Evolutionary conservation across 169 alveolate genomes (phyloP), one percentile per base, ranked within the genome.

Genomic region (Plasmodium chabaudi): DNA sequence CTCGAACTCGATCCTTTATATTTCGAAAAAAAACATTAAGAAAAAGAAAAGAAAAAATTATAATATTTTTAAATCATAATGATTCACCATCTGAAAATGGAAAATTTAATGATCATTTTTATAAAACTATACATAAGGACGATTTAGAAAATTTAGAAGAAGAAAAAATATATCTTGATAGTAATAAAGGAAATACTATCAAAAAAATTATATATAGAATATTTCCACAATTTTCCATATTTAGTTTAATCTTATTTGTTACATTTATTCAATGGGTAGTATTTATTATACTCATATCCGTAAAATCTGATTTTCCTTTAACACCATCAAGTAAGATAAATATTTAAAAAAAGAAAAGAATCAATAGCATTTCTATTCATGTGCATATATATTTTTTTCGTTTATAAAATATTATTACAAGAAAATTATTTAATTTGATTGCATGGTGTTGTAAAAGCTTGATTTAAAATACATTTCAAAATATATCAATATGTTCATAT

Each of bases 31-130:
- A 82, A 67, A 49, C 59, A 19, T 53, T 49, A 67, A 82, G 82
- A 27, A 86, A 70, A 61, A 69, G 67, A 70, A 86, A 86, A 73
- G 87, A 86, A 60, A 86, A 86, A 86, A 86, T 86, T 70, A 86
- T 86, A 21, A 86, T 86, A 56, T 86, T 86, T 86, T 59, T 86
- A 69, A 86, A 86, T 51, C 74, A 71, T 39, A 70, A 86, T 57
- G 69, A 59, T 57, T 42, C 77, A 19, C 71, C 47, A 7, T 59
- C 68, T 56, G 74, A 86, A 70, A 86, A 51, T 86, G 91, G 87
- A 57, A 49, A 61, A 46, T 86, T 86, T 86, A 86, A 86, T 70
- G 91, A 86, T 56, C 91, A 86, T 70, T 86, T 86, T 71, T 86
- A 86, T 65, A 86, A 23, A 59, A 86, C 87, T 15, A 47, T 86